A percentile compares a stretch with the other conserved stretches of the same genome.
phyloP scores from a whole-genome alignment of 441 rosid genomes.

The Flueggea neowawraea region DNA sequence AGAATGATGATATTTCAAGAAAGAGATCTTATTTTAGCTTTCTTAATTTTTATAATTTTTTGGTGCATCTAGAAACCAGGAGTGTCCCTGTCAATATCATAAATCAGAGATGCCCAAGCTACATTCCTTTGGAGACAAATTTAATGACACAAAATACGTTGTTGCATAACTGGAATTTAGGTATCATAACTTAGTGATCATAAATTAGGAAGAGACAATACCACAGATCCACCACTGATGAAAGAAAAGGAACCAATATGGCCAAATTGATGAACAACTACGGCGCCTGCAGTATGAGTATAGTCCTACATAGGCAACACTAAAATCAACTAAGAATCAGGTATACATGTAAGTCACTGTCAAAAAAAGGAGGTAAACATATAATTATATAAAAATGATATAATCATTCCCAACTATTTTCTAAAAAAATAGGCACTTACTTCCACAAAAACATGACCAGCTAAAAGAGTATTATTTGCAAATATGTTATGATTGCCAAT shows the following conservation, averaged over 20 bases:
- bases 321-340: constrained; percentile 33
- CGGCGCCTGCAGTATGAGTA: constrained; percentile 82
- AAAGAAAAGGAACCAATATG: constrained; percentile 76
- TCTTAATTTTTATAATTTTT: no score
- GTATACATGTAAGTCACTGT: background rate
- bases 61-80: background rate
- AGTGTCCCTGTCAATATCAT: background rate
- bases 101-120: no score
- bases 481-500: constrained; percentile 84
- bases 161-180: background rate
- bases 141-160: background rate
- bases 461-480: constrained; percentile 87
- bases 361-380: background rate
- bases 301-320: constrained; percentile 51
- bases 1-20: background rate
- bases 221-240: constrained; percentile 96
- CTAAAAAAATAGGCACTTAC: constrained; percentile 38
- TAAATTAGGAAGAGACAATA: constrained; percentile 27
- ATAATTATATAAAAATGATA: background rate
- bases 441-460: constrained; percentile 87
- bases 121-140: no score
- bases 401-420: background rate
- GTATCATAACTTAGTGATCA: background rate
- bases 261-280: constrained; percentile 88
- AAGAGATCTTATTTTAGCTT: no score